Evolutionary conservation across 345 rosid genomes (phyloP).

Genomic region (Odontarrhena argentea): DNA sequence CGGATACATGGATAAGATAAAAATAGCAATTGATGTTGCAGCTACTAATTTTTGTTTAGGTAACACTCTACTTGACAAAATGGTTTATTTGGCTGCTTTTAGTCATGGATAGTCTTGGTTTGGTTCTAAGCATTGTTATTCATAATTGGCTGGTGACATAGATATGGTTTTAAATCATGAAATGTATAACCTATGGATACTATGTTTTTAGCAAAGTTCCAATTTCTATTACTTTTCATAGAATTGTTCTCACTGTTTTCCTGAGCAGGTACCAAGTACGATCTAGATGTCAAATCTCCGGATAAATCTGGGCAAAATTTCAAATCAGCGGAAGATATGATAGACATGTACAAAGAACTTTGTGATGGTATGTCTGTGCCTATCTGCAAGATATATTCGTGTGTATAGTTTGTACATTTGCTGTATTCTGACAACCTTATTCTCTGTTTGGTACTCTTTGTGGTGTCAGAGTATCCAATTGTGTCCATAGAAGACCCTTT

Average conservation of each 20-base stretch:
- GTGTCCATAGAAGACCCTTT: conserved; percentile 95
- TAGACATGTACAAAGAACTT: conserved; percentile 83
- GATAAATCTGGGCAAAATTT: conserved; percentile 80
- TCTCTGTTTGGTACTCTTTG: conserved; percentile 29
- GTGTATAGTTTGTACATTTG: conserved; percentile 19
- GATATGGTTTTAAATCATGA: conserved; percentile 16
- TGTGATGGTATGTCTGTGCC: conserved; percentile 62
- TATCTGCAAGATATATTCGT: conserved; percentile 10
- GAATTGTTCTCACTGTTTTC: conserved; percentile 7
- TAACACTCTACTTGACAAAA: conserved; percentile 38
- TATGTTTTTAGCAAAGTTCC: conserved; percentile 6
- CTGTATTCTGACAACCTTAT: conserved; percentile 23
- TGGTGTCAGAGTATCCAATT: conserved; percentile 71
- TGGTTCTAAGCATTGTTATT: conserved; percentile 21
- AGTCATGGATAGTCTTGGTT: conserved; percentile 19
- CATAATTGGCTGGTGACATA: conserved; percentile 18
- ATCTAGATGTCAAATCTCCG: conserved; percentile 73
- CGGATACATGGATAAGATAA: conserved; percentile 75
- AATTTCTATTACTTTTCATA: conserved; percentile 1
- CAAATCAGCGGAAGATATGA: conserved; percentile 94
- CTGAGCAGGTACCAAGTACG: conserved; percentile 84
- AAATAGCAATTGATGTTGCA: conserved; percentile 88
- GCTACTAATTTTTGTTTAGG: conserved; percentile 91
- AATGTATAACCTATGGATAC: not conserved
- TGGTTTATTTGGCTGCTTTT: conserved; percentile 14